phyloP scores from a whole-genome alignment of 352 stramenopile genomes.

The Globisporangium radiosum region DNA sequence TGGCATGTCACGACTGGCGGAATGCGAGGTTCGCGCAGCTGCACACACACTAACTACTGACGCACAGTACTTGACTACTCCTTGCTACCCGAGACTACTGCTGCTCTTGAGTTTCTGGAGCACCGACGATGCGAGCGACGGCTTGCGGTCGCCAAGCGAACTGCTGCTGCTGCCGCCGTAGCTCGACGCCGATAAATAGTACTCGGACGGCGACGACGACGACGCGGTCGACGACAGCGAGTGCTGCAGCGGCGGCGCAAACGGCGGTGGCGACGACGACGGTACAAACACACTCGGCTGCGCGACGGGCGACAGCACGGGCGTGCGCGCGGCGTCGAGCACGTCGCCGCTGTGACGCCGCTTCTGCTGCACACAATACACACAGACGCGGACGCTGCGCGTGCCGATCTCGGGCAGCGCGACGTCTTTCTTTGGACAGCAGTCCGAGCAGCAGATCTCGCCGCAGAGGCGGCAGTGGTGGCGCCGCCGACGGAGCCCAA shows the following conservation, averaged over 20 bases:
- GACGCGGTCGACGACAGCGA: conserved; percentile 9
- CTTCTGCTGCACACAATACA: conserved; percentile 41
- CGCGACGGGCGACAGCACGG: conserved; percentile 15
- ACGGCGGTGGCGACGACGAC: conserved; percentile 12
- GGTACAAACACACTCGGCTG: not conserved
- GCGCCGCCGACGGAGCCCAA: conserved; percentile 59
- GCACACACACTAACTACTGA: not conserved
- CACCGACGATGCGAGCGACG: conserved; percentile 38
- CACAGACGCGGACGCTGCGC: conserved; percentile 67
- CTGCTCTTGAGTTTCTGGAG: conserved; percentile 59
- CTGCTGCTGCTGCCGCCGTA: conserved; percentile 5
- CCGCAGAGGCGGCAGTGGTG: conserved; percentile 76
- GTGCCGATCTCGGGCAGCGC: conserved; percentile 50
- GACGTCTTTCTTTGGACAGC: conserved; percentile 78
- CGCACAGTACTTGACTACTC: too few species aligned
- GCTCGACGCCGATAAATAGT: conserved; percentile 30
- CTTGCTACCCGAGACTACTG: conserved; percentile 1
- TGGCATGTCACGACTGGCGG: too few species aligned
- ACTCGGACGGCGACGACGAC: conserved; percentile 30
- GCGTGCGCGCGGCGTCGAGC: conserved; percentile 9
- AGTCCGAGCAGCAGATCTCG: conserved; percentile 72
- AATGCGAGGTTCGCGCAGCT: too few species aligned
- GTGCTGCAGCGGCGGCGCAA: conserved; percentile 9
- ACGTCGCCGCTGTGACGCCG: conserved; percentile 45
- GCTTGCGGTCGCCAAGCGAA: conserved; percentile 34